Evolutionary conservation across 176 grass and related monocot species (phyloP), one percentile per base, ranked within the genome.

Genomic region (Tuctoria greenei): DNA sequence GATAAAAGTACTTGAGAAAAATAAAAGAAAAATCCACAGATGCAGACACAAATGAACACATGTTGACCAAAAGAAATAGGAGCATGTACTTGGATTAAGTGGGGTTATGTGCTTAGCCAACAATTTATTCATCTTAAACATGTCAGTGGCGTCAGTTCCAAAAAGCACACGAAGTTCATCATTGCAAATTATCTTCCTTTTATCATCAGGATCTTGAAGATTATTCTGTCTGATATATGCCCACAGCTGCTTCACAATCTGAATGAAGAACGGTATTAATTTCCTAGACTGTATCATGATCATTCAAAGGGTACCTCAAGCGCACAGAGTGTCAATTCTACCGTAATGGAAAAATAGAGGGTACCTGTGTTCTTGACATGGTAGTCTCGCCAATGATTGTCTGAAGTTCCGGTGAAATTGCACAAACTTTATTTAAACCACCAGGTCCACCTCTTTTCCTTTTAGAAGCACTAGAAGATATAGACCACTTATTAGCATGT

Each of bases 101-200:
- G 91, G 82, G 38, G 86, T 90, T 86, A 99, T 99, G 79, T 99
- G 95, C 73, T 99, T 99, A 57, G 95, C 87, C 83, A 99, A 87
- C 52, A 99, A 89, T 73, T 99, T 99, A 79, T 99, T 99, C 95
- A 99, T 99, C 70, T 99, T 99, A 87, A 99, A 99, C 95, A 99
- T 99, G 88, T 99, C 95, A 36, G 95, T 99, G 77, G 83, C 25
- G 47, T 99, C 95, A 44, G 91, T 99, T 85, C 71, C 95, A 92
- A 99, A 99, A 68, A 99, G 84, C 38, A 71, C 69, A 71, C 90
- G 87, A 34, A 99, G 89, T 79, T 95, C 91, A 60, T 99, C 95
- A 76, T 99, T 99, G 79, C 95, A 95, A 56, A 95, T 99, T 44
- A 99, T 99, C 87, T 99, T 99, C 82, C 95, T 92, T 86, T 92